Percentiles rank a stretch among this genome's conserved stretches.
Conservation (phyloP, 2,329 filamentous ascomycete genomes). For the Phoma sp. region DNA sequence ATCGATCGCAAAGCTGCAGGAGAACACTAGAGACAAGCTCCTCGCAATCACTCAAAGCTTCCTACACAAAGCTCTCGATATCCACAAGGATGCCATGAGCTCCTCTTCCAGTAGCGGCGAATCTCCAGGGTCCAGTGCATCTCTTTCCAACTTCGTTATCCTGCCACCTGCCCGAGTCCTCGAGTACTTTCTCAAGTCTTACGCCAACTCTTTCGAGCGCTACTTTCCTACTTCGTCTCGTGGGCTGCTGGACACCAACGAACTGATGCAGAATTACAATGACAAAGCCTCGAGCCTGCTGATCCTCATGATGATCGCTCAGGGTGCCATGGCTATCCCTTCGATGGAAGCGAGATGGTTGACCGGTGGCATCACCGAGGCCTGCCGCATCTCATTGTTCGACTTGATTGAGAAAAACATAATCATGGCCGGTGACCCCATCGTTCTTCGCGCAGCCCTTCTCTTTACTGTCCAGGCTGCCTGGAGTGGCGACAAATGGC, state of each 20-base stretch:
- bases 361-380: constrained; percentile 71
- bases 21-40: constrained; percentile 69
- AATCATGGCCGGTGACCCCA: constrained; percentile 69
- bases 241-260: constrained; percentile 69
- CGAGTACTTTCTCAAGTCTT: constrained; percentile 71
- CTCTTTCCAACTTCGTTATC: constrained; percentile 66
- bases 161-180: constrained; percentile 70
- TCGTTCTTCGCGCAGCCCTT: constrained; percentile 69
- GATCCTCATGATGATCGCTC: constrained; percentile 74
- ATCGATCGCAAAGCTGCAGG: constrained; percentile 57
- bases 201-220: constrained; percentile 69
- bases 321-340: constrained; percentile 71
- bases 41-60: constrained; percentile 75
- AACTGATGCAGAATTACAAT: constrained; percentile 66
- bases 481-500: constrained; percentile 79
- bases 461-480: constrained; percentile 72
- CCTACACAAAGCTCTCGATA: constrained; percentile 72
- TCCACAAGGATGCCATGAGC: constrained; percentile 62
- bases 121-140: constrained; percentile 56
- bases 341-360: constrained; percentile 70
- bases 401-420: constrained; percentile 76
- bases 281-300: constrained; percentile 70
- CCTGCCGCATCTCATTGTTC: constrained; percentile 74
- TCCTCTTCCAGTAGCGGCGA: constrained; percentile 51
- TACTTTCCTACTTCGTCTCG: constrained; percentile 69